These are phyloP conservation scores for Raffaelea ambrosiae DNA, from an alignment of 2,329 filamentous ascomycete species.

Conservation along the genomic window DNA sequence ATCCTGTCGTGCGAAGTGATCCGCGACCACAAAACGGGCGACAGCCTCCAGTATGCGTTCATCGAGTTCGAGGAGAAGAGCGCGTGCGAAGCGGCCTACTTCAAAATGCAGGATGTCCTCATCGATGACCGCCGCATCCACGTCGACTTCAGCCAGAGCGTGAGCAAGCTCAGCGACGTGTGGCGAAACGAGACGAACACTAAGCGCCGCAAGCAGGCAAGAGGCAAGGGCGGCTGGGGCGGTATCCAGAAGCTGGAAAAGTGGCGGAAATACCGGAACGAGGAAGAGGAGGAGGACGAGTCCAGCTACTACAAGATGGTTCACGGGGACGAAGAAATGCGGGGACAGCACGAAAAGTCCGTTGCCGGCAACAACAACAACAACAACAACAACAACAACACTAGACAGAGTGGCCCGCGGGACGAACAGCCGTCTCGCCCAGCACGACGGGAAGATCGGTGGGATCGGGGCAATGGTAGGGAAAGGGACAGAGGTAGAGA, in stretches of 20 bases:
- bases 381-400: constrained; percentile 12
- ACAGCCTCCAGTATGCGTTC: constrained; percentile 95
- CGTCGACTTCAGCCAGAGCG: constrained; percentile 96
- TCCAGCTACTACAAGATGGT: constrained; percentile 62
- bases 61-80: constrained; percentile 93
- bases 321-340: constrained; percentile 65
- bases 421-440: too few relatives aligned
- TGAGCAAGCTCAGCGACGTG: constrained; percentile 74
- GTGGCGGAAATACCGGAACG: constrained; percentile 78
- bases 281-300: constrained; percentile 33
- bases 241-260: constrained; percentile 84
- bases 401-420: too few relatives aligned
- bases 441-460: too few relatives aligned
- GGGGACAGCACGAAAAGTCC: constrained; percentile 35
- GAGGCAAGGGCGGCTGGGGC: constrained; percentile 68
- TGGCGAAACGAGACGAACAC: constrained; percentile 82
- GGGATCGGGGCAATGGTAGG: constrained; percentile 1
- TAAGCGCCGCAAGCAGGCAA: constrained; percentile 52
- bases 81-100: constrained; percentile 90
- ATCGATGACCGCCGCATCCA: constrained; percentile 98
- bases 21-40: constrained; percentile 83
- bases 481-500: constrained; percentile 26
- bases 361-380: constrained; percentile 8
- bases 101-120: constrained; percentile 96
- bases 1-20: constrained; percentile 96